Base-by-base conservation (phyloP, 768 basidiomycete genomes). In the Cystobasidium ongulense region DNA sequence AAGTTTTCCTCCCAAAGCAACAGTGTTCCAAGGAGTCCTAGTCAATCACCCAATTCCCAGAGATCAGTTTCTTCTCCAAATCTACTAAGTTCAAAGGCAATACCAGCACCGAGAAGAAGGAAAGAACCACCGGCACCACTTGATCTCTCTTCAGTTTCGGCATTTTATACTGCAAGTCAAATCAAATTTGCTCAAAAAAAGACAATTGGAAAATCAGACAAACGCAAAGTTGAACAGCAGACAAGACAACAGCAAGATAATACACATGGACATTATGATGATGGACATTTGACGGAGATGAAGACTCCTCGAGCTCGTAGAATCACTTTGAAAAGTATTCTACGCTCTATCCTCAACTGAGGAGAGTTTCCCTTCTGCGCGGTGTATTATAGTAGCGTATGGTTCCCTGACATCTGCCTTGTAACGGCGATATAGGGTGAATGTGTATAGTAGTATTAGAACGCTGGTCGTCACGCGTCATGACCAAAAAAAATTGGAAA, bases 41-140 rank as follows among this genome's bases (percentile, higher is more conserved):
- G n/a, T 4, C 39, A 23, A 15, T 29, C 38, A 10, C 29, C n/a
- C 10, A 10, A 8, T 11, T 43, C n/a, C 21, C 15, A 29, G 21
- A 35, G 46, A 50, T 50, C 57, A 29, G 57, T 21, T 4, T 59
- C 57, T 27, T 59, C 25, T 10, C 57, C 57, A 5, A 31, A 7
- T 5, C 5, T 59, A 2, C 57, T 27, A 5, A 29, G 13, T 15
- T 27, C 17, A 27, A 4, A 59, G 57, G 21, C 5, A 5, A 7
- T 3, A 4, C 25, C 57, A 5, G 15, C 23, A 5, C 27, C 57
- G 3, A 27, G 57, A 59, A 59, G 11, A 35, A 27, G 35, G 36
- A 64, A 64, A 27, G 63, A 17, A 31, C 68, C 68, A 53, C 68
- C 68, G 11, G 53, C 68, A 23, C 68, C 68, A 1, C 54, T 71